Conservation (phyloP, 2,329 filamentous ascomycete genomes). For the Lachnellula cervina region DNA sequence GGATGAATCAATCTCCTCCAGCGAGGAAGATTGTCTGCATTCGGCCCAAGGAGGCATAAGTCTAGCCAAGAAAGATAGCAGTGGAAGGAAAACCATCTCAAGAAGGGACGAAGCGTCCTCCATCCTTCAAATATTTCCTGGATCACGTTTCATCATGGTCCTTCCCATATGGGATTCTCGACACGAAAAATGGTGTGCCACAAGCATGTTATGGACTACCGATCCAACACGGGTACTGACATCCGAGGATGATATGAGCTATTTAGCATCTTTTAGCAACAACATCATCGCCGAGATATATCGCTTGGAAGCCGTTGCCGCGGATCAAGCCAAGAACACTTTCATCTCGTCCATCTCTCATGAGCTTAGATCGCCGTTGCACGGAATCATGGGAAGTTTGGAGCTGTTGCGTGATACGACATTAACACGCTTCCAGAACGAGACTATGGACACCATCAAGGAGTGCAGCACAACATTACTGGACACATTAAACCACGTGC, state of each 20-base stretch:
- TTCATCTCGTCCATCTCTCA: constrained; percentile 16
- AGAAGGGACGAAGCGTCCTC: not conserved
- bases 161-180: constrained; percentile 6
- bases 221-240: constrained; percentile 20
- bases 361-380: constrained; percentile 14
- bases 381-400: constrained; percentile 48
- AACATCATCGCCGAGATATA: constrained; percentile 26
- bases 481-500: constrained; percentile 26
- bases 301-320: constrained; percentile 25
- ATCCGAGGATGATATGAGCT: constrained; percentile 23
- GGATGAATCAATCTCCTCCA: constrained; percentile 2
- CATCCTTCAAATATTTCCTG: not conserved
- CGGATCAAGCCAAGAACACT: constrained; percentile 26
- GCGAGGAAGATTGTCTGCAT: not conserved
- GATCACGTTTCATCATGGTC: not conserved
- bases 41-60: not conserved
- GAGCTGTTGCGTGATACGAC: constrained; percentile 48
- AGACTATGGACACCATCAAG: constrained; percentile 44
- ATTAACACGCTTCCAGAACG: constrained; percentile 41
- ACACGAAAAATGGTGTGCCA: constrained; percentile 25
- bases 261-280: constrained; percentile 25
- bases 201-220: constrained; percentile 25
- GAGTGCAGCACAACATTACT: constrained; percentile 47
- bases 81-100: not conserved
- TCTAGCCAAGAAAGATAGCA: not conserved